Conservation (phyloP, 768 basidiomycete species). For the Mycena rosella region DNA sequence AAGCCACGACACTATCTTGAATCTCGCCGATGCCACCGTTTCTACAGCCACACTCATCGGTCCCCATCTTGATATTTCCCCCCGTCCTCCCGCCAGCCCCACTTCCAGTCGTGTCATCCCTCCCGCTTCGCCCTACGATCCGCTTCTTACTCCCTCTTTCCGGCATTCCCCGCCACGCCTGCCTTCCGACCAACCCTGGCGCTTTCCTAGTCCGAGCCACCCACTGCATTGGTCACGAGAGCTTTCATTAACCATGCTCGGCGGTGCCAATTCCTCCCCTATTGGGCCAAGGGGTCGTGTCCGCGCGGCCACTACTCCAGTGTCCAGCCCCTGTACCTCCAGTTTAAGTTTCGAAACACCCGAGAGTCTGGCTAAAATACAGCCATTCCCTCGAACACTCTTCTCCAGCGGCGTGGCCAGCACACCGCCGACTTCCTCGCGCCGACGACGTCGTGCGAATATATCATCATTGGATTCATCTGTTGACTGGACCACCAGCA, state of each 20-base stretch:
- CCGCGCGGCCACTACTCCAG: conserved; percentile 20
- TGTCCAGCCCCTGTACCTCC: conserved; percentile 37
- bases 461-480: conserved; percentile 49
- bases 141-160: conserved; percentile 79
- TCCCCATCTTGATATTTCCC: conserved; percentile 52
- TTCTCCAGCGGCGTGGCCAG: conserved; percentile 42
- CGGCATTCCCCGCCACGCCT: conserved; percentile 81
- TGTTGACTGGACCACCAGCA: conserved; percentile 50
- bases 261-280: conserved; percentile 55
- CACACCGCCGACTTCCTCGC: conserved; percentile 27
- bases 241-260: conserved; percentile 74
- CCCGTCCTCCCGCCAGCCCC: conserved; percentile 47
- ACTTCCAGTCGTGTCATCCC: conserved; percentile 52
- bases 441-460: conserved; percentile 46
- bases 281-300: conserved; percentile 38
- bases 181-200: conserved; percentile 86
- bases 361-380: conserved; percentile 48
- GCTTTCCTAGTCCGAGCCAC: conserved; percentile 84
- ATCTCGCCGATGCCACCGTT: conserved; percentile 11
- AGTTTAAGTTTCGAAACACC: conserved; percentile 47
- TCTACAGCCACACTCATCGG: conserved; percentile 44
- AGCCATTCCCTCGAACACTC: conserved; percentile 55
- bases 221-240: conserved; percentile 77
- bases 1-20: conserved; percentile 21
- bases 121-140: conserved; percentile 83